Percentiles rank a stretch among this genome's conserved stretches.
Evolutionary conservation across 345 rosid species (phyloP).

Genomic region (Eucalyptus sideroxylon): DNA sequence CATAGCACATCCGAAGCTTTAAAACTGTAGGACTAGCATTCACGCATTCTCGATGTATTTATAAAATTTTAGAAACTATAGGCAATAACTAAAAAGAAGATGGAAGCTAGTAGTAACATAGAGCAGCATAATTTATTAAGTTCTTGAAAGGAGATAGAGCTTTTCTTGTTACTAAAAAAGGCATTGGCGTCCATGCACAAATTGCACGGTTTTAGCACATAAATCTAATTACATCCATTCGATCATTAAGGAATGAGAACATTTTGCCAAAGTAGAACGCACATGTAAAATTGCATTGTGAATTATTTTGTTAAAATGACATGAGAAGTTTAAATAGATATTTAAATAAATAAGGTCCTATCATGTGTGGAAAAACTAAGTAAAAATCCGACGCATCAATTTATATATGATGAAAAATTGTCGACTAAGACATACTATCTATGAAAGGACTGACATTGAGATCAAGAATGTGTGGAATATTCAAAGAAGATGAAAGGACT

Average conservation of each 20-base stretch:
- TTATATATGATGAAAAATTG: background rate
- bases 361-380: background rate
- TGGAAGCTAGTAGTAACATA: no score
- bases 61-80: no score
- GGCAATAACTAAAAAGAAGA: no score
- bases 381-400: background rate
- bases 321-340: no score
- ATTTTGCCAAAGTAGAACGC: background rate
- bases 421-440: background rate
- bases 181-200: background rate
- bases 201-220: background rate
- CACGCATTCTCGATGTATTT: no score
- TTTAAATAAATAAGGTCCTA: background rate
- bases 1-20: background rate
- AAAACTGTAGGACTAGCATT: no score
- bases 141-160: background rate
- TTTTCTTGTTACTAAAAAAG: background rate
- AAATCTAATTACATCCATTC: no score
- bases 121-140: background rate
- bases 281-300: background rate
- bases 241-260: background rate
- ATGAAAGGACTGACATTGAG: no score
- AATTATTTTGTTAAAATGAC: background rate
- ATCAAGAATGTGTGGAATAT: no score
- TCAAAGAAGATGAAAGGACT: slow-evolving; percentile 38